A percentile compares a stretch with the other conserved stretches of the same genome.
phyloP scores from a whole-genome alignment of 2,329 filamentous ascomycete species.

The Diplocarpon rosae region DNA sequence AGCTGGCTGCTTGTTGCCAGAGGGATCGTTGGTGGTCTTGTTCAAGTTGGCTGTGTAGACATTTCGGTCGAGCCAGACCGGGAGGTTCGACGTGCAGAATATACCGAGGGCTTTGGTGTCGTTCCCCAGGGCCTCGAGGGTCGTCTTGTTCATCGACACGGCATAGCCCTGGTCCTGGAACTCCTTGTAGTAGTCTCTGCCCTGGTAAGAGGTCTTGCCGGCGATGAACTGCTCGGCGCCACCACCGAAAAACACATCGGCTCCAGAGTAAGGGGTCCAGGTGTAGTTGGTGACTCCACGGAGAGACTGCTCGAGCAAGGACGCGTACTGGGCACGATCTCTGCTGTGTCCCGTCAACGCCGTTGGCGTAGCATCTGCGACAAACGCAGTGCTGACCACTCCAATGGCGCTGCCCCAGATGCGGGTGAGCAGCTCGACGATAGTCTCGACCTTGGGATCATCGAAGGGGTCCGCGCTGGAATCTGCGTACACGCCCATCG shows the following conservation, averaged over 20 bases:
- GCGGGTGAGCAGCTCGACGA: conserved; percentile 66
- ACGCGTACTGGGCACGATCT: conserved; percentile 54
- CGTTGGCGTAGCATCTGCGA: conserved; percentile 74
- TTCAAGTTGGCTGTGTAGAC: conserved; percentile 62
- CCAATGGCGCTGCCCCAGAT: conserved; percentile 50
- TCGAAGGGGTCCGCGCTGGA: conserved; percentile 64
- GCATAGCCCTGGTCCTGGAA: conserved; percentile 65
- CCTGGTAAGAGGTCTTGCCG: conserved; percentile 51
- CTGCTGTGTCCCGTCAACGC: conserved; percentile 65
- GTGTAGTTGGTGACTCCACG: conserved; percentile 70
- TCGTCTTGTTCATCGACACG: conserved; percentile 63
- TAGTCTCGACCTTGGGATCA: conserved; percentile 78
- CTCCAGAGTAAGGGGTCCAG: conserved; percentile 64
- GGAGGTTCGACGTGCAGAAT: conserved; percentile 64
- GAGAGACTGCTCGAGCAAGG: conserved; percentile 65
- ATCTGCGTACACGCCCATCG: conserved; percentile 68
- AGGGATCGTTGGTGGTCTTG: conserved; percentile 55
- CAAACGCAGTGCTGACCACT: conserved; percentile 67
- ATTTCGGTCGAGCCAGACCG: conserved; percentile 80
- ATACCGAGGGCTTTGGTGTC: conserved; percentile 60
- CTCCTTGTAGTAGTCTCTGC: conserved; percentile 67
- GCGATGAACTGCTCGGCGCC: conserved; percentile 73
- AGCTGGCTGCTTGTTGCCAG: conserved; percentile 51
- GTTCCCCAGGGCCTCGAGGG: conserved; percentile 46
- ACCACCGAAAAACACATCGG: conserved; percentile 73